These are phyloP conservation scores for Mycothermus thermophilus DNA, from an alignment of 495 filamentous ascomycete species.

Conservation along the genomic window DNA sequence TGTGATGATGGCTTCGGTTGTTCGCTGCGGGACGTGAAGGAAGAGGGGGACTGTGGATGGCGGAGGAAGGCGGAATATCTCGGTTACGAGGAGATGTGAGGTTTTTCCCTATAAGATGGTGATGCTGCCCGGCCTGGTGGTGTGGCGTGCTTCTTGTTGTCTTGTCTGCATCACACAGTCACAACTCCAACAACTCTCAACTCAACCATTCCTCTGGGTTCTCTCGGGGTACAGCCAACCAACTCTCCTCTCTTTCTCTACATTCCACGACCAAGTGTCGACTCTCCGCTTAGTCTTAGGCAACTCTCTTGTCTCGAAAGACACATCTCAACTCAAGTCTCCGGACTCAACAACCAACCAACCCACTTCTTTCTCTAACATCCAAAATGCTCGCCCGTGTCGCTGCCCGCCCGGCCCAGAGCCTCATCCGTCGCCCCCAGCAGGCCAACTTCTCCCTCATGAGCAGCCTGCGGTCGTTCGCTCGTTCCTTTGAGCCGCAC, in stretches of 20 bases:
- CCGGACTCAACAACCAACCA: background rate
- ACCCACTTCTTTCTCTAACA: background rate
- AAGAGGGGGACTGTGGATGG: background rate
- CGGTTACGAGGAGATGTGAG: background rate
- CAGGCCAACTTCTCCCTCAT: constrained; percentile 15
- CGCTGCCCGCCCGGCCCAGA: constrained; percentile 5
- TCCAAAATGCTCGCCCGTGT: constrained; percentile 14
- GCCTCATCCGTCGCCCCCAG: background rate
- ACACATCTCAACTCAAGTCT: too few relatives aligned
- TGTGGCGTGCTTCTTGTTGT: constrained; percentile 1
- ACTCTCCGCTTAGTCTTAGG: too few relatives aligned
- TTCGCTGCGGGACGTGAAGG: too few relatives aligned
- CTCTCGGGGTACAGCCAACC: too few relatives aligned
- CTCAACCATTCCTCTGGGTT: constrained; percentile 3
- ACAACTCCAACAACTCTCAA: background rate
- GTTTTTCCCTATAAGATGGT: constrained; percentile 7
- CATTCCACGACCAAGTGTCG: too few relatives aligned
- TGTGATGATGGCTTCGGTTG: background rate
- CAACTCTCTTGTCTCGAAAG: too few relatives aligned
- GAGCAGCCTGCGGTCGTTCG: constrained; percentile 15
- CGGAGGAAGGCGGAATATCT: background rate
- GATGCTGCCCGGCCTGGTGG: background rate
- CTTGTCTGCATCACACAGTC: constrained; percentile 7
- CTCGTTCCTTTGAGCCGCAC: constrained; percentile 20
- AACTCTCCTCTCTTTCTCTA: too few relatives aligned